phyloP scores from a whole-genome alignment of 1,284 basidiomycete species.

The Cutaneotrichosporon cyanovorans region DNA sequence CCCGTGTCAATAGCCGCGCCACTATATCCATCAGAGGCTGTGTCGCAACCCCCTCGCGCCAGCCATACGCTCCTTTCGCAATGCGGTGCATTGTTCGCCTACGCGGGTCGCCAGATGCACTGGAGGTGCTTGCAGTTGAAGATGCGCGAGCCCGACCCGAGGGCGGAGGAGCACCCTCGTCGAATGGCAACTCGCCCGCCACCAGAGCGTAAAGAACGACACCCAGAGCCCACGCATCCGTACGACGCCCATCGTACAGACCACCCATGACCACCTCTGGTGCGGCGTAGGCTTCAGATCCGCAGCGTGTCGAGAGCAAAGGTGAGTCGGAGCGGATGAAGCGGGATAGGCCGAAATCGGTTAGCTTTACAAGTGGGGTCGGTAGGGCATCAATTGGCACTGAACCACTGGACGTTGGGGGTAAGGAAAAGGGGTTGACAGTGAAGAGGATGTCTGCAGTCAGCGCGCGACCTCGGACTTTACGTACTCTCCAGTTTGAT shows the following conservation, averaged over 20 bases:
- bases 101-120: conserved; percentile 1
- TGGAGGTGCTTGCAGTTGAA: conserved; percentile 7
- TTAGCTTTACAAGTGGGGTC: conserved; percentile 69
- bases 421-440: conserved; percentile 45
- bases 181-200: conserved; percentile 52
- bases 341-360: conserved; percentile 82
- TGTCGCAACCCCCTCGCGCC: conserved; percentile 48
- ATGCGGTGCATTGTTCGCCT: conserved; percentile 56
- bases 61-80: conserved; percentile 65
- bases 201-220: conserved; percentile 72
- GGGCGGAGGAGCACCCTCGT: conserved; percentile 19
- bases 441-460: conserved; percentile 56
- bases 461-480: neutral
- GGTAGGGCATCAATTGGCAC: conserved; percentile 47
- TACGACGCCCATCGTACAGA: conserved; percentile 74
- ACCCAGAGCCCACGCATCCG: conserved; percentile 83
- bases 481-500: conserved; percentile 87
- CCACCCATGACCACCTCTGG: conserved; percentile 77
- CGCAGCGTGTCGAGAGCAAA: conserved; percentile 74
- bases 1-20: conserved; percentile 57
- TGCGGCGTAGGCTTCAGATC: conserved; percentile 83
- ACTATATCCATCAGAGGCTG: conserved; percentile 50
- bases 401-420: conserved; percentile 31
- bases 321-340: conserved; percentile 69
- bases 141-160: conserved; percentile 16